Conservation (phyloP, 2,329 filamentous ascomycete species). For the Neofusicoccum cordaticola region DNA sequence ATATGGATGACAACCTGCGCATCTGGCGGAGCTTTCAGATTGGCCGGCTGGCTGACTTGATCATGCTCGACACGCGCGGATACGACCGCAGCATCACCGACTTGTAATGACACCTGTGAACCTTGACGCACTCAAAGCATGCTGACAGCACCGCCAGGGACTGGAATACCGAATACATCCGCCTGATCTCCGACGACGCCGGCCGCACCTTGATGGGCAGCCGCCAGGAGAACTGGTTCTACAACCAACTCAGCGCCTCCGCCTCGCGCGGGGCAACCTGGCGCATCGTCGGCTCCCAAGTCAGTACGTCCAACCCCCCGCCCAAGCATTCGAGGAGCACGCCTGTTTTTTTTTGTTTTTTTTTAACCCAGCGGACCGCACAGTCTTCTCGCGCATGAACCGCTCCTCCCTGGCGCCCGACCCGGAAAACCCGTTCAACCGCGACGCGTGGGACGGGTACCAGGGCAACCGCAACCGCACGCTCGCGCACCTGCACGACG, state of each 20-base stretch:
- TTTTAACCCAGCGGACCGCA: slow-evolving; percentile 22
- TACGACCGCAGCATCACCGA: slow-evolving; percentile 45
- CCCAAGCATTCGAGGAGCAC: background rate
- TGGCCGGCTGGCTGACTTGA: slow-evolving; percentile 40
- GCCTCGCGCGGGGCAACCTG: slow-evolving; percentile 56
- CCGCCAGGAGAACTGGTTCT: slow-evolving; percentile 68
- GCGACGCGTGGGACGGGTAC: slow-evolving; percentile 66
- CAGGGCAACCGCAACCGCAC: slow-evolving; percentile 69
- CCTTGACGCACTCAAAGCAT: background rate
- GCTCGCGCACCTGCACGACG: slow-evolving; percentile 61
- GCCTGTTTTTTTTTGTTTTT: too few species aligned
- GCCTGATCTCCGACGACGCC: slow-evolving; percentile 64
- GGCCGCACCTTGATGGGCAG: slow-evolving; percentile 68
- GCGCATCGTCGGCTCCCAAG: slow-evolving; percentile 68
- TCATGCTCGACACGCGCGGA: slow-evolving; percentile 43
- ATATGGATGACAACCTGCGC: slow-evolving; percentile 37
- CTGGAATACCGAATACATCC: slow-evolving; percentile 62
- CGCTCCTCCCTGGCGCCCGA: slow-evolving; percentile 42
- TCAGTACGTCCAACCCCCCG: background rate
- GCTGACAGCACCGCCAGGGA: background rate
- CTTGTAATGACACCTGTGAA: slow-evolving; percentile 25
- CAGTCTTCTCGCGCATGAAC: slow-evolving; percentile 62
- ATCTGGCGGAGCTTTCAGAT: slow-evolving; percentile 45
- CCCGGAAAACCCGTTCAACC: slow-evolving; percentile 46
- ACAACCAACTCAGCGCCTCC: slow-evolving; percentile 52